Evolutionary conservation across 768 basidiomycete species (phyloP), one percentile per base, ranked within the genome.

Genomic region (Suillus variegatus): DNA sequence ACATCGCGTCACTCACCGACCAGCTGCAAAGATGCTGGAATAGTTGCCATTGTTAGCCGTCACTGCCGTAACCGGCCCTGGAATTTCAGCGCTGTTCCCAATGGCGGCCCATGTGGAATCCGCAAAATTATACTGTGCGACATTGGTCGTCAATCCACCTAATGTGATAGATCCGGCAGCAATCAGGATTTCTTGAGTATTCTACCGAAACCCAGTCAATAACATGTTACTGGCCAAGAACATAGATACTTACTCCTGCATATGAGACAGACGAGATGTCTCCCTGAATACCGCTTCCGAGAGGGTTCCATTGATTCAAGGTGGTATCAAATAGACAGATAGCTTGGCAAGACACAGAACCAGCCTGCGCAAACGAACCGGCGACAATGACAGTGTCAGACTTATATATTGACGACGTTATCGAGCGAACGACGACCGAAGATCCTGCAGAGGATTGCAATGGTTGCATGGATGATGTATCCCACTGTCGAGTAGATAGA

Each of bases 41-140:
- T 79, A 74, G 73, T 97, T 94, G 25, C 85, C 84, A 67, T 88
- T 81, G 75, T 99, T 93, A 49, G 95, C 90, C 62, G 91, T 90
- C 61, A 98, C 75, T 13, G 97, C 95, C 4, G 94, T 92, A 2
- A 95, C 91, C 3, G 95, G 95, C 4, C 97, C 97, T 54, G 95
- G 94, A 28, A 98, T 81, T 56, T 86, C 82, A 14, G 76, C 74
- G 14, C 84, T 76, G 54, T 79, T 73, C 12, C 92, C 94, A 35
- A 95, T 73, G 1, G 88, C 73, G 9, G 80, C 79, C 97, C 97
- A 99, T 2, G 87, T 88, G 3, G 78, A 71, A 72, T 94, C 95
- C 43, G 83, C 69, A 71, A 96, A 87, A 65, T 82, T 82, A 75
- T 85, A 98, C 63, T 84, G 80, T 0, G 88, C 91, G 56, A 97